phyloP scores from a whole-genome alignment of 345 rosid genomes.

The Litchi chinensis region DNA sequence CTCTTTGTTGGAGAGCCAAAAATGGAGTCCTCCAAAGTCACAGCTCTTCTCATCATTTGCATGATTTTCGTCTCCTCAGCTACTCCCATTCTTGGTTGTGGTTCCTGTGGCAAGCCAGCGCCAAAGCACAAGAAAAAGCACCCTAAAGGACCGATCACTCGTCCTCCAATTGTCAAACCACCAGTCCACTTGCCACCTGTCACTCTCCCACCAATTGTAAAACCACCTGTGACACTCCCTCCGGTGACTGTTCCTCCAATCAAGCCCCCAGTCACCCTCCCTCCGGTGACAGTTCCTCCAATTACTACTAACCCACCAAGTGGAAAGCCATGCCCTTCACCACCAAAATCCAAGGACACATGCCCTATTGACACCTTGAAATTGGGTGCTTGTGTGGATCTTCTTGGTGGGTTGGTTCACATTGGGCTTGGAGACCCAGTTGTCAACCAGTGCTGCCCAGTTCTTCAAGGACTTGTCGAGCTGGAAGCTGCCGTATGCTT shows the following conservation, averaged over 20 bases:
- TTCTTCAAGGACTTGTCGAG: conserved; percentile 75
- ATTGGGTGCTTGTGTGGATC: conserved; percentile 89
- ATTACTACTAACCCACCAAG: conserved; percentile 28
- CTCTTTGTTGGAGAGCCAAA: neutral
- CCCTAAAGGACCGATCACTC: conserved; percentile 29
- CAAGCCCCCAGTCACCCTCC: conserved; percentile 27
- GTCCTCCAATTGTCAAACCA: conserved; percentile 40
- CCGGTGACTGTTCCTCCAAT: conserved; percentile 24
- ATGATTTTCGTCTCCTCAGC: conserved; percentile 58
- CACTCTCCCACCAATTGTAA: conserved; percentile 24
- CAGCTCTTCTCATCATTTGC: conserved; percentile 57
- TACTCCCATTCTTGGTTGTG: conserved; percentile 58
- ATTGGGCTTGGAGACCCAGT: conserved; percentile 76
- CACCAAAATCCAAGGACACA: conserved; percentile 33
- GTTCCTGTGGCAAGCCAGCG: conserved; percentile 48
- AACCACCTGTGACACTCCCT: conserved; percentile 35
- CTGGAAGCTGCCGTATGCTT: conserved; percentile 89
- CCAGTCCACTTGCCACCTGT: conserved; percentile 15
- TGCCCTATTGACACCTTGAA: conserved; percentile 88
- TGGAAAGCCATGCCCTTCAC: conserved; percentile 41
- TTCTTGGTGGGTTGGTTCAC: conserved; percentile 87
- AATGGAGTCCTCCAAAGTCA: conserved; percentile 58
- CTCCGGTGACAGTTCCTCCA: conserved; percentile 35
- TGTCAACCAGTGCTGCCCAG: conserved; percentile 81
- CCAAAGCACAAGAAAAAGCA: conserved; percentile 36